Evolutionary conservation across 208 protist species (phyloP).

Genomic region (Acanthamoeba culbertsoni): DNA sequence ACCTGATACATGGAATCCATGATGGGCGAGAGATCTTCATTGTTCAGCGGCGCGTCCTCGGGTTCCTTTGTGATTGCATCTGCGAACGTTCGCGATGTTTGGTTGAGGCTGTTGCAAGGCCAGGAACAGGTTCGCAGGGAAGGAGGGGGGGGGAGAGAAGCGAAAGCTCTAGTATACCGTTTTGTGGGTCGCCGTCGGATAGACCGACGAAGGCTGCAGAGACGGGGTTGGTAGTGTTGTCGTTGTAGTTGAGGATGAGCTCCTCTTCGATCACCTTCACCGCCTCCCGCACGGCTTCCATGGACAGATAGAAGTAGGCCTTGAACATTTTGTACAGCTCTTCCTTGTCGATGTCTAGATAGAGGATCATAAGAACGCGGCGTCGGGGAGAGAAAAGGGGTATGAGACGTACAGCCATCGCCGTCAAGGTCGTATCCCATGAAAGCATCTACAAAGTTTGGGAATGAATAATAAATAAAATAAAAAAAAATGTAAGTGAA

Average conservation of each 20-base stretch:
- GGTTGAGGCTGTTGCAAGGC: too few species aligned
- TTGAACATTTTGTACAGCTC: slow-evolving; percentile 69
- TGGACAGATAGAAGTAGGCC: slow-evolving; percentile 71
- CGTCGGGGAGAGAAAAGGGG: not conserved
- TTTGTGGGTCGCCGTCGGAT: not conserved
- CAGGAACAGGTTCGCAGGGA: not conserved
- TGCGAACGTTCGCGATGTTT: not conserved
- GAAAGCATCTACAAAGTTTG: slow-evolving; percentile 40
- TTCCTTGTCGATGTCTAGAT: slow-evolving; percentile 55
- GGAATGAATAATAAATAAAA: not conserved
- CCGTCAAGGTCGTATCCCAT: slow-evolving; percentile 65
- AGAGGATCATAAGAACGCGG: not conserved
- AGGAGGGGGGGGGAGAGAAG: not conserved
- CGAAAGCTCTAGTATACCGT: not conserved
- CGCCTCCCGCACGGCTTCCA: slow-evolving; percentile 72
- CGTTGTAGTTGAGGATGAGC: slow-evolving; percentile 68
- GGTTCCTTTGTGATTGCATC: not conserved
- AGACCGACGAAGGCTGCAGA: slow-evolving; percentile 57
- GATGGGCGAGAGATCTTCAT: slow-evolving; percentile 35
- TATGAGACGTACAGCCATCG: slow-evolving; percentile 33
- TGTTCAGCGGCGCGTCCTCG: slow-evolving; percentile 4
- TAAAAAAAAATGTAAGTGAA: not conserved
- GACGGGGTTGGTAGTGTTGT: slow-evolving; percentile 67
- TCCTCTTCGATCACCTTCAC: slow-evolving; percentile 71
- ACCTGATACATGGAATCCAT: slow-evolving; percentile 57